A percentile compares a stretch with the other conserved stretches of the same genome.
Evolutionary conservation across 1,284 basidiomycete species (phyloP).

Genomic region (Cryptococcus sp.): DNA sequence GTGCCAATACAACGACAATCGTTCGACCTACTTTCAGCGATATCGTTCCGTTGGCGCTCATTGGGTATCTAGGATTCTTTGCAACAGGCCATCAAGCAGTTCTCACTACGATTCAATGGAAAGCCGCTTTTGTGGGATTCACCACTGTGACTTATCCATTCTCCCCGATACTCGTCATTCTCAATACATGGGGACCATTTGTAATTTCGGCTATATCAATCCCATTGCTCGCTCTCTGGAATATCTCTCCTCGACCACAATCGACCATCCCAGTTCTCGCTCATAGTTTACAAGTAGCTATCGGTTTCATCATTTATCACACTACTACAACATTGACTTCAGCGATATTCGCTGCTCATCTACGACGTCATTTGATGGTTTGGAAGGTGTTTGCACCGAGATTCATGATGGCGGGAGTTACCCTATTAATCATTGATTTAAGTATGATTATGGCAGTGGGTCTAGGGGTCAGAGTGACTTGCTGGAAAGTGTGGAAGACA

Average conservation of each 20-base stretch:
- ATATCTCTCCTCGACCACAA: constrained; percentile 61
- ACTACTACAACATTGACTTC: constrained; percentile 63
- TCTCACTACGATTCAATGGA: constrained; percentile 91
- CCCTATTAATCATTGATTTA: constrained; percentile 50
- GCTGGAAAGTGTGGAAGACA: constrained; percentile 43
- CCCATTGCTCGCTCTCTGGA: constrained; percentile 81
- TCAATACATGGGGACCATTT: constrained; percentile 75
- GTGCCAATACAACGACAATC: constrained; percentile 29
- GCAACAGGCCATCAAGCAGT: constrained; percentile 88
- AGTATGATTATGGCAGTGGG: constrained; percentile 46
- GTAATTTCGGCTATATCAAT: constrained; percentile 61
- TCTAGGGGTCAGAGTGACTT: constrained; percentile 38
- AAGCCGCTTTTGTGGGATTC: constrained; percentile 77
- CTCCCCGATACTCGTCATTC: constrained; percentile 68
- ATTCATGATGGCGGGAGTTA: constrained; percentile 70
- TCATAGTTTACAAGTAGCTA: constrained; percentile 52
- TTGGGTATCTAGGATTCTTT: constrained; percentile 75
- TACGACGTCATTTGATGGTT: constrained; percentile 92
- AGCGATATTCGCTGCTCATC: constrained; percentile 66
- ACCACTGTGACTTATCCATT: constrained; percentile 65
- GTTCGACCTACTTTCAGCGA: constrained; percentile 60
- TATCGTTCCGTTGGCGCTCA: constrained; percentile 64
- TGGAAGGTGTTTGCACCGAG: constrained; percentile 98
- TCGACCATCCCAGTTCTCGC: constrained; percentile 39
- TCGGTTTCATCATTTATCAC: constrained; percentile 70